These are phyloP conservation scores for Plasmodium adleri DNA, from an alignment of 169 alveolate species.

Conservation along the genomic window DNA sequence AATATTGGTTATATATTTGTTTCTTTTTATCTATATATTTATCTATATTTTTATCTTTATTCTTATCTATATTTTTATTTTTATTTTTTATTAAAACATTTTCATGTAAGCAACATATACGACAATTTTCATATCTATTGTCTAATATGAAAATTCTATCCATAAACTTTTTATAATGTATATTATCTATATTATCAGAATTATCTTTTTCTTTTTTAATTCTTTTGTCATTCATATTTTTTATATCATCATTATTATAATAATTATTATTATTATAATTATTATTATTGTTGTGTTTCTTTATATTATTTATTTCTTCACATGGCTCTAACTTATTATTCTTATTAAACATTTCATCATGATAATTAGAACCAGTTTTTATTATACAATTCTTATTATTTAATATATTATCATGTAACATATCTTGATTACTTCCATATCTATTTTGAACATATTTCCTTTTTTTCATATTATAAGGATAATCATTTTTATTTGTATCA, in stretches of 20 bases:
- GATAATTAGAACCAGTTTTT: too few species aligned
- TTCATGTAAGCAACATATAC: conserved; percentile 21
- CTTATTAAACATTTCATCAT: too few species aligned
- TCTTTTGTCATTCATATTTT: neutral
- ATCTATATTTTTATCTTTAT: too few species aligned
- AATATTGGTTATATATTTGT: neutral
- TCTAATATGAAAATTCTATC: conserved; percentile 33
- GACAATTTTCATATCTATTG: conserved; percentile 33
- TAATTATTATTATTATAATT: neutral
- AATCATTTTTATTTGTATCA: neutral
- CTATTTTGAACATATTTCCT: neutral
- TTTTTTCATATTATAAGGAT: neutral
- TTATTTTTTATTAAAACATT: neutral
- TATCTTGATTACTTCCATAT: neutral
- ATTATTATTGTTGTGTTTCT: neutral
- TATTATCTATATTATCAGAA: conserved; percentile 1
- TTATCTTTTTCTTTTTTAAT: neutral
- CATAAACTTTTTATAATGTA: conserved; percentile 21
- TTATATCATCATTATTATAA: neutral
- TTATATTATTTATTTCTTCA: neutral
- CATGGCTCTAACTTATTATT: too few species aligned
- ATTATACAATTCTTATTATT: too few species aligned
- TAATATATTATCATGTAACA: neutral
- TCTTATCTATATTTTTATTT: neutral
- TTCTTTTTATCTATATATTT: neutral